Base-by-base conservation (phyloP, 352 stramenopile species). In the Phytopythium ostracodes region DNA sequence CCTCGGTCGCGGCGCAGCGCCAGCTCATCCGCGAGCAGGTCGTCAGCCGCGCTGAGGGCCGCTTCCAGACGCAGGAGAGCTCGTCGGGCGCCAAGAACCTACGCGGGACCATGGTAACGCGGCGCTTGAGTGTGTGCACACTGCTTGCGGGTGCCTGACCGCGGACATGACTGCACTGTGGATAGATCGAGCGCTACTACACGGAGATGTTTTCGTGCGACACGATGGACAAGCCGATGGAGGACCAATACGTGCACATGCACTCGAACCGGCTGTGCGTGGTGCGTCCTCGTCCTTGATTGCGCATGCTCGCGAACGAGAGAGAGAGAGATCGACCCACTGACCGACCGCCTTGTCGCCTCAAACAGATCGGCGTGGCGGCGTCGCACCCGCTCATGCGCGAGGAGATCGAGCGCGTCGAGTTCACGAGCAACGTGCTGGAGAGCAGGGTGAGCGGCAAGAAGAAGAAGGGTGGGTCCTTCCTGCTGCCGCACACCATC, bases 211-310 rank as follows among this genome's bases (percentile, higher is more conserved):
- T 91, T 46, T 84, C 81, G 43, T 90, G 81, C 59, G 83, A 95
- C 67, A 85, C 78, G 29, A 92, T 87, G 77, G 75, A 75, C 62
- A 83, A 84, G 56, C 56, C 67, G 11, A 59, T 67, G 60, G 80
- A 95, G 62, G 87, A 95, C 65, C 84, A 94, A 58, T 94, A 89
- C 69, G 83, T 95, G 59, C 84, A 95, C 72, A 95, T 95, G 87
- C 87, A 95, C 74, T 93, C 87, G 46, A 95, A 95, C 60, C 84
- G 87, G 7, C 73, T 94, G n/a, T 92, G 87, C 60, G 82, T 95
- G 27, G 81, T 84, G 49, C 54, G 60, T 42, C 24, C 14, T 25
- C 31, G 3, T 44, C 10, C 24, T 14, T 9, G 25, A 11, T 35
- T 33, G n/a, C n/a, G n/a, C 29, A 33, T 33, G 29, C 29, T 33